Base-by-base conservation (phyloP, 441 rosid genomes). In the Dalechampia spathulata region DNA sequence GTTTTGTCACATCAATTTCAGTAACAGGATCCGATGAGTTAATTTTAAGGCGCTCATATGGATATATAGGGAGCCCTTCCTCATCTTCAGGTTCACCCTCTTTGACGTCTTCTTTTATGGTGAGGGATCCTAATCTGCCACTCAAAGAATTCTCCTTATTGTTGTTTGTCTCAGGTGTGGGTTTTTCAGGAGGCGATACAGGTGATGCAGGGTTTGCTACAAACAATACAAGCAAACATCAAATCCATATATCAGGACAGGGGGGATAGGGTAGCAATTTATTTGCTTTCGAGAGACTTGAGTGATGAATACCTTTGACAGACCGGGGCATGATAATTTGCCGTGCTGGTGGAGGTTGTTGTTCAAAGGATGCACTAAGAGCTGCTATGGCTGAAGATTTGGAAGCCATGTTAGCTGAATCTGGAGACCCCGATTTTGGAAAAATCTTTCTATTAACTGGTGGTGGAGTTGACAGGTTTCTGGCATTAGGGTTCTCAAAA, bases 381-480 rank as follows among this genome's bases (percentile, higher is more conserved):
- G 96, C 78, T 23, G 92, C 87, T 43, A 90, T 79, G 63, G 94
- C 87, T 30, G 95, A 11, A 32, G 99, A 75, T 63, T 78, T 90
- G 47, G 98, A 63, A 50, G 80, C 80, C 42, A 66, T 52, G 42
- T 70, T 74, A 10, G 60, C 64, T 47, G 87, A 70, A 70, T 81
- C 99, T 10, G 94, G 92, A 36, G 75, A 78, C 36, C 37, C 75
- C 14, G 98, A 83, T 67, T 86, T 94, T 1, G 98, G 98, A 72
- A 88, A 88, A 59, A 94, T 63, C 83, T 94, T 94, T 61, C 87
- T 73, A 61, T 81, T 78, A 70, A 80, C 72, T n/a, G 99, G 98
- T 5, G 99, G 99, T 37, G 99, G 99, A 67, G 98, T 87, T 46
- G 99, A 94, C 60, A 86, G 98, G 73, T 94, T 94, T 70, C 99